Percentiles rank a stretch among this genome's conserved stretches.
Evolutionary conservation across 2,329 filamentous ascomycete genomes (phyloP).

Genomic region (Penicillium concentricum): DNA sequence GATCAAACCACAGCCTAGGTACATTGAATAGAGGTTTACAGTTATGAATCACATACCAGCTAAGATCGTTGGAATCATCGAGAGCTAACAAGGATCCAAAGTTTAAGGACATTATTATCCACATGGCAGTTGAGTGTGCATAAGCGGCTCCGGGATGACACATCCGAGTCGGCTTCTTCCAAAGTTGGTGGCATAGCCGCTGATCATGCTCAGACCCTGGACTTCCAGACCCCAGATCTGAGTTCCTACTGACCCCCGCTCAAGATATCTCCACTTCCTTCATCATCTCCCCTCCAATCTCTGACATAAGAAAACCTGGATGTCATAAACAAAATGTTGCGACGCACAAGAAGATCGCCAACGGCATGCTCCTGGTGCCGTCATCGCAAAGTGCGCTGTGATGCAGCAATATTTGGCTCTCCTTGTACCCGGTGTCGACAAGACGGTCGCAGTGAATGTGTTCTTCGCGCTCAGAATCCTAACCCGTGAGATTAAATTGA

Average conservation of each 20-base stretch:
- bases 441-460: slow-evolving; percentile 45
- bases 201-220: neutral
- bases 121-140: neutral
- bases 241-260: neutral
- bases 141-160: neutral
- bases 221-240: neutral
- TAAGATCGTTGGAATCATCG: neutral
- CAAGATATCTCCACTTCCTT: too few relatives aligned
- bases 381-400: slow-evolving; percentile 34
- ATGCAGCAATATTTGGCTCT: slow-evolving; percentile 31
- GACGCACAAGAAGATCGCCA: slow-evolving; percentile 30
- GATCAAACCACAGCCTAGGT: neutral
- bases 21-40: neutral
- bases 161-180: neutral
- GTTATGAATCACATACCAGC: neutral
- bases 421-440: slow-evolving; percentile 56
- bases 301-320: neutral
- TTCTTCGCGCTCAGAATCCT: slow-evolving; percentile 36
- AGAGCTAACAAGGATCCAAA: neutral
- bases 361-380: slow-evolving; percentile 36
- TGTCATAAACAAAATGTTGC: slow-evolving; percentile 16
- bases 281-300: neutral
- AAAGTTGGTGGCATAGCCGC: neutral
- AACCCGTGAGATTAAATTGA: slow-evolving; percentile 9
- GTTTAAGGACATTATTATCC: neutral